Conservation (phyloP, 1,284 basidiomycete genomes). For the Leccinum pachyderme region DNA sequence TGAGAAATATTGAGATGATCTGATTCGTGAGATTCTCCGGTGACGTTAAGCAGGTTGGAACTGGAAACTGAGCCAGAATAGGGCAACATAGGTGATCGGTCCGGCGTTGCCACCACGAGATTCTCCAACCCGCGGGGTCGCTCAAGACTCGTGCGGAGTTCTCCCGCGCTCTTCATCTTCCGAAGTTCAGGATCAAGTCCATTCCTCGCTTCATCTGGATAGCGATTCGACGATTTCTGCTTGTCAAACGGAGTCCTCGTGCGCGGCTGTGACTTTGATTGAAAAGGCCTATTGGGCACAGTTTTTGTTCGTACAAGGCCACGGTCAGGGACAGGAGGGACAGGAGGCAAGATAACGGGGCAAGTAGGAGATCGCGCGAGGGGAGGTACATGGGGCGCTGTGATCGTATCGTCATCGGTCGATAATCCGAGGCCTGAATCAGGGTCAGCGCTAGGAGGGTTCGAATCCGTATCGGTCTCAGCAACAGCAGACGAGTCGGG, state of each 20-base stretch:
- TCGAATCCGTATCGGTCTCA: conserved; percentile 57
- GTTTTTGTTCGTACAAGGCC: conserved; percentile 67
- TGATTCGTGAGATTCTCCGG: conserved; percentile 35
- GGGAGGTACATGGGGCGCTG: conserved; percentile 52
- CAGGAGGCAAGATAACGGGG: conserved; percentile 35
- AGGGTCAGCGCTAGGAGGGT: conserved; percentile 41
- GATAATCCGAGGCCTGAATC: conserved; percentile 28
- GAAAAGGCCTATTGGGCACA: conserved; percentile 63
- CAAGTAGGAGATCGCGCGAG: conserved; percentile 51
- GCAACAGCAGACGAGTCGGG: conserved; percentile 38
- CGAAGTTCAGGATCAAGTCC: conserved; percentile 62
- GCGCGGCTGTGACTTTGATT: conserved; percentile 44
- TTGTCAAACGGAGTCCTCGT: conserved; percentile 20
- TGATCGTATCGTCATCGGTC: conserved; percentile 68
- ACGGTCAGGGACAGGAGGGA: conserved; percentile 35
- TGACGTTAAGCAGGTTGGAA: conserved; percentile 52
- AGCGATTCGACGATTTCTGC: conserved; percentile 28
- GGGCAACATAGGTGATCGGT: conserved; percentile 45
- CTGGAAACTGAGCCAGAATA: conserved; percentile 61
- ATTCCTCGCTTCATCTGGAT: conserved; percentile 39
- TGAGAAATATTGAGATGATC: conserved; percentile 40
- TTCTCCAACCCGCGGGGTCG: conserved; percentile 25
- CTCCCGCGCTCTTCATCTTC: conserved; percentile 86
- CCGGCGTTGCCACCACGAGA: conserved; percentile 14
- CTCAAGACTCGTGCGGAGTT: conserved; percentile 54